Evolutionary conservation across 352 stramenopile species (phyloP).

Genomic region (Globisporangium recalcitrans): DNA sequence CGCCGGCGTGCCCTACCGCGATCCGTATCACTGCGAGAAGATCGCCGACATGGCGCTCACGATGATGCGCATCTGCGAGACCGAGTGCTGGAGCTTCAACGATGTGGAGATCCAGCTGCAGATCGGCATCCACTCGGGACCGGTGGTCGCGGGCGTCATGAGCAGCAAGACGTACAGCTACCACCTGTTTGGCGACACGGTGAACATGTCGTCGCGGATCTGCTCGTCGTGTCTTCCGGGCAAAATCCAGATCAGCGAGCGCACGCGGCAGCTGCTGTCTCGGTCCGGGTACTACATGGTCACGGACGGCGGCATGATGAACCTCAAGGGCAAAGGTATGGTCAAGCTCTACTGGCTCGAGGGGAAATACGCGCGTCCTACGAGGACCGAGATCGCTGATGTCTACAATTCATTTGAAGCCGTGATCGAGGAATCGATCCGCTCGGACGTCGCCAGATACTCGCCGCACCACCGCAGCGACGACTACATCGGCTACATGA

Average conservation of each 20-base stretch:
- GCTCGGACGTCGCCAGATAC: slow-evolving; percentile 25
- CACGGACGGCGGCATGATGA: slow-evolving; percentile 55
- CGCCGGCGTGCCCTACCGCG: slow-evolving; percentile 49
- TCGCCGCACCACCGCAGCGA: slow-evolving; percentile 47
- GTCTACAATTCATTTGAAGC: slow-evolving; percentile 33
- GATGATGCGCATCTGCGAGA: slow-evolving; percentile 68
- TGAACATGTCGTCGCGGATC: slow-evolving; percentile 77
- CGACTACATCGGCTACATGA: slow-evolving; percentile 59
- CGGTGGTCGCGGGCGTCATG: slow-evolving; percentile 77
- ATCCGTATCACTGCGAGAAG: slow-evolving; percentile 67
- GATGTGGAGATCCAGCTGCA: slow-evolving; percentile 71
- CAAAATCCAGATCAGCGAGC: slow-evolving; percentile 66
- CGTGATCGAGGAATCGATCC: slow-evolving; percentile 51
- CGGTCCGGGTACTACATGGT: slow-evolving; percentile 48
- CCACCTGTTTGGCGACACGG: slow-evolving; percentile 81
- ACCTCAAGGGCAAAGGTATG: slow-evolving; percentile 71
- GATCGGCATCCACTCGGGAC: slow-evolving; percentile 79
- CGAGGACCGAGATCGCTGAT: slow-evolving; percentile 21
- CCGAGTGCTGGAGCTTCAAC: slow-evolving; percentile 66
- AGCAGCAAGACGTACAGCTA: slow-evolving; percentile 80
- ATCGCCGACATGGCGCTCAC: slow-evolving; percentile 73
- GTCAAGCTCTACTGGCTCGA: slow-evolving; percentile 68
- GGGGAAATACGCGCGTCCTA: slow-evolving; percentile 30
- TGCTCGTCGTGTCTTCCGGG: slow-evolving; percentile 64
- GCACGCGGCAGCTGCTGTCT: slow-evolving; percentile 40